Evolutionary conservation across 225 moss, liverwort and hornwort species (phyloP).

Genomic region (Sphagnum contortum): DNA sequence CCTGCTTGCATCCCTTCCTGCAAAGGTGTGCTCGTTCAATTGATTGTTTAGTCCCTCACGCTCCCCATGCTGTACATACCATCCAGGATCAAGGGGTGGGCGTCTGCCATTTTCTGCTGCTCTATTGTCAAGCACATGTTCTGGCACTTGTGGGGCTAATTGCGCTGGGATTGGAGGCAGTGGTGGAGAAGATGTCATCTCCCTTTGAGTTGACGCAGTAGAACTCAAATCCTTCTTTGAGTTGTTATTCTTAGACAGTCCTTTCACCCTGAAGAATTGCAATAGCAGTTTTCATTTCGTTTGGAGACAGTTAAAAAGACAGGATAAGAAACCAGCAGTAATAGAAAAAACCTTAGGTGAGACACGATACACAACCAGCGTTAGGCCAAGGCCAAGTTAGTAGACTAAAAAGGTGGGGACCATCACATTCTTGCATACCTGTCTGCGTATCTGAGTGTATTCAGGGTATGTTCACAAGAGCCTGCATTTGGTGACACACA

Average conservation of each 20-base stretch:
- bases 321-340: not conserved
- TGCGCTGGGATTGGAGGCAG: conserved; percentile 35
- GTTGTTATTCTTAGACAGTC: conserved; percentile 84
- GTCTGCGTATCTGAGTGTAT: conserved; percentile 98
- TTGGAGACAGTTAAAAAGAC: not conserved
- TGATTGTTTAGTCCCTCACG: conserved; percentile 33
- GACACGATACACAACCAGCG: not conserved
- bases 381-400: not conserved
- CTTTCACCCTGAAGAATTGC: conserved; percentile 66
- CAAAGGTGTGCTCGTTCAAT: conserved; percentile 50
- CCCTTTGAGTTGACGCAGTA: conserved; percentile 50
- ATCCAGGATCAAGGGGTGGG: conserved; percentile 51
- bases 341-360: not conserved
- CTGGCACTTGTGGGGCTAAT: conserved; percentile 45
- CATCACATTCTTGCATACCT: conserved; percentile 30
- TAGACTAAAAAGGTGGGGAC: not conserved
- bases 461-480: conserved; percentile 97
- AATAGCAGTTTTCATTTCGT: not conserved
- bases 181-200: conserved; percentile 74
- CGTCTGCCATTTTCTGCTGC: conserved; percentile 44
- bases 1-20: conserved; percentile 72
- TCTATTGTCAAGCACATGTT: conserved; percentile 41
- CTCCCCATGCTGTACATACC: conserved; percentile 51
- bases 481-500: conserved; percentile 97
- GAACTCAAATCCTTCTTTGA: conserved; percentile 52